phyloP scores from a whole-genome alignment of 257 asterid genomes.

The Lycium ferocissimum region DNA sequence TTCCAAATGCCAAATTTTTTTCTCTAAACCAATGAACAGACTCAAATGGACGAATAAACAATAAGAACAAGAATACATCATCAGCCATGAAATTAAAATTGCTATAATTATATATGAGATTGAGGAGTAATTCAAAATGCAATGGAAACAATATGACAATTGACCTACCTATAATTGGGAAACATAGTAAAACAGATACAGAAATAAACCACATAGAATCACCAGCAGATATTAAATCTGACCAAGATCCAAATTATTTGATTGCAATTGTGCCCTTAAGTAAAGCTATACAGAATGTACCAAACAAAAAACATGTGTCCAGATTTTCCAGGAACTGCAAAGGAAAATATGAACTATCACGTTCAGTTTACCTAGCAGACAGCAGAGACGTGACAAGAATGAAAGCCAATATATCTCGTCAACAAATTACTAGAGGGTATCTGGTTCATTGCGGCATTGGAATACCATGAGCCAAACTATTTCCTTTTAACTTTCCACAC shows the following conservation, averaged over 20 bases:
- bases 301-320: neutral
- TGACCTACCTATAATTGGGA: neutral
- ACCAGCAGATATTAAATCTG: neutral
- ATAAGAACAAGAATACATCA: neutral
- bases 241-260: neutral
- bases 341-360: neutral
- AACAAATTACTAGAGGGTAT: constrained; percentile 16
- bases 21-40: neutral
- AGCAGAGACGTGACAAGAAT: neutral
- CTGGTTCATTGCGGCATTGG: constrained; percentile 6
- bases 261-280: neutral
- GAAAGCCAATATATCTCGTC: neutral
- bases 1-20: neutral
- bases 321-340: neutral
- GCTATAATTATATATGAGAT: neutral
- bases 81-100: neutral
- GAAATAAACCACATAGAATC: neutral
- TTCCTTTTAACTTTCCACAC: constrained; percentile 50
- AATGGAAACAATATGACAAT: neutral
- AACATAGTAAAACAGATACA: neutral
- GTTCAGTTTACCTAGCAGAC: constrained; percentile 17
- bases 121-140: neutral
- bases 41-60: neutral
- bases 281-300: neutral
- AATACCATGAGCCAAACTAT: constrained; percentile 34